phyloP scores from a whole-genome alignment of 148 eudicot genomes.

The Camellia lanceoleosa region DNA sequence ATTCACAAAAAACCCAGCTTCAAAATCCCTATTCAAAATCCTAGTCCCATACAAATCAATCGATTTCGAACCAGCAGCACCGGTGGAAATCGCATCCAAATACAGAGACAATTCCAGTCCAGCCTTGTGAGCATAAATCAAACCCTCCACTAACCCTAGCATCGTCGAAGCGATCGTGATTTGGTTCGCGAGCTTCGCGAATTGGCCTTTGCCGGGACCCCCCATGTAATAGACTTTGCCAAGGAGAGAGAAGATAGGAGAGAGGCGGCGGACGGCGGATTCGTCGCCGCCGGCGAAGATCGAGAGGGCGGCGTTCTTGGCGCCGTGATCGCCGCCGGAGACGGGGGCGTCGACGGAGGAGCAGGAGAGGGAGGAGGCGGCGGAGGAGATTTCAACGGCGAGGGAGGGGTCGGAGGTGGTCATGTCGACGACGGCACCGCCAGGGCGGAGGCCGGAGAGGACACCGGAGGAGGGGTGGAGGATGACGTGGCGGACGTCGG shows the following conservation, averaged over 20 bases:
- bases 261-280: slow-evolving; percentile 24
- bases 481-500: slow-evolving; percentile 82
- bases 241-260: slow-evolving; percentile 48
- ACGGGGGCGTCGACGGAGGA: too few relatives aligned
- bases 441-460: too few relatives aligned
- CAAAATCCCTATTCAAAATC: slow-evolving; percentile 76
- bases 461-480: slow-evolving; percentile 31
- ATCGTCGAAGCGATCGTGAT: slow-evolving; percentile 67
- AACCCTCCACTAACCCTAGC: slow-evolving; percentile 80
- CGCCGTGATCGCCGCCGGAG: slow-evolving; percentile 81
- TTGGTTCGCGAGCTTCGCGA: slow-evolving; percentile 76
- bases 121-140: slow-evolving; percentile 73
- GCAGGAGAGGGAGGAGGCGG: too few relatives aligned
- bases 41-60: slow-evolving; percentile 70
- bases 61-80: slow-evolving; percentile 87
- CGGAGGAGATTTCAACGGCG: too few relatives aligned
- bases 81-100: slow-evolving; percentile 65
- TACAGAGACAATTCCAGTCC: slow-evolving; percentile 41
- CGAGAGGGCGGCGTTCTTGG: slow-evolving; percentile 49
- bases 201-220: slow-evolving; percentile 87
- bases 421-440: too few relatives aligned
- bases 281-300: slow-evolving; percentile 89
- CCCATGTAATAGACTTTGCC: slow-evolving; percentile 86
- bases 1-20: slow-evolving; percentile 79
- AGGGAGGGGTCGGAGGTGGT: too few relatives aligned